These are phyloP conservation scores for Carallia pectinifolia DNA, from an alignment of 345 rosid species.

Conservation along the genomic window DNA sequence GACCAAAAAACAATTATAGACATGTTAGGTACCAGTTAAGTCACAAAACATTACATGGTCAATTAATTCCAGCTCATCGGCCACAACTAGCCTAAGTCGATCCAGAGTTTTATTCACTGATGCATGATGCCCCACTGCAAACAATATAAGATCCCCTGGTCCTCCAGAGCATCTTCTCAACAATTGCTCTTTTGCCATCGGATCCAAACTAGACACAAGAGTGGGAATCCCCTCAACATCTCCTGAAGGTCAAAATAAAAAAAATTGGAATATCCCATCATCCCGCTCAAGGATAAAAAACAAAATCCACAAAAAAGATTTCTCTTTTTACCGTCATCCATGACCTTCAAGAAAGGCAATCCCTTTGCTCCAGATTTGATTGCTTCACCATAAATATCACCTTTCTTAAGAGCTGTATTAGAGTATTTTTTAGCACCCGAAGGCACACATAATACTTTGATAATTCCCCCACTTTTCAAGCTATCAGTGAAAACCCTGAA, in stretches of 20 bases:
- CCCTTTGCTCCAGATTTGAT: conserved; percentile 97
- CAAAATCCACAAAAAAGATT: not conserved
- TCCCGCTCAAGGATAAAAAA: not conserved
- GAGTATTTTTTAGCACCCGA: conserved; percentile 70
- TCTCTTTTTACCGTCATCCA: conserved; percentile 67
- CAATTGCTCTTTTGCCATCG: conserved; percentile 41
- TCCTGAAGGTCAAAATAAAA: conserved; percentile 25
- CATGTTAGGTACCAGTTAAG: not conserved
- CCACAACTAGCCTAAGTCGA: conserved; percentile 66
- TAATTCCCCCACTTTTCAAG: conserved; percentile 66
- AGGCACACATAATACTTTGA: conserved; percentile 80
- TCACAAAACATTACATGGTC: conserved; percentile 59
- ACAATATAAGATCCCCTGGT: conserved; percentile 85
- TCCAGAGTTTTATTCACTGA: conserved; percentile 79
- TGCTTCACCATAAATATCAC: conserved; percentile 78
- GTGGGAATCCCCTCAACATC: conserved; percentile 80
- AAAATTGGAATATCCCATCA: conserved; percentile 1
- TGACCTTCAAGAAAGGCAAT: conserved; percentile 84
- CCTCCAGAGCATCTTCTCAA: conserved; percentile 62
- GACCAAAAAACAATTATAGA: not conserved
- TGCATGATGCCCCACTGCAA: conserved; percentile 74
- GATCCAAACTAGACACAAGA: conserved; percentile 68
- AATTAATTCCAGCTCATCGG: conserved; percentile 69
- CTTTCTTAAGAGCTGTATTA: conserved; percentile 89
- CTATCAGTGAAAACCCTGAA: conserved; percentile 77